Evolutionary conservation across 1,284 basidiomycete genomes (phyloP).

Genomic region (Volvariella surrecta): DNA sequence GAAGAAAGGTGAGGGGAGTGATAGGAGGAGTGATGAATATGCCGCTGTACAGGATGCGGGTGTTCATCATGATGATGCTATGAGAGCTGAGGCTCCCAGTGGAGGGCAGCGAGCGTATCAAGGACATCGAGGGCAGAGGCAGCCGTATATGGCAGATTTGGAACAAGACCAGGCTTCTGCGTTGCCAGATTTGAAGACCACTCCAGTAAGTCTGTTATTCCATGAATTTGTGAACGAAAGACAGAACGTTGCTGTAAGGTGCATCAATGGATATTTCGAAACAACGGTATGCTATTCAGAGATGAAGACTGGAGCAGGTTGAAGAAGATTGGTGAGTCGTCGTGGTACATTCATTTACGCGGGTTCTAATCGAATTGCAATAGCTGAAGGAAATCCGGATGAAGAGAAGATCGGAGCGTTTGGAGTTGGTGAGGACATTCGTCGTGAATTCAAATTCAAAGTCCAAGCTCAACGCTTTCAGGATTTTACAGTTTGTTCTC

Average conservation of each 20-base stretch:
- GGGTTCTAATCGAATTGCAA: constrained; percentile 6
- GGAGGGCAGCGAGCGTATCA: not conserved
- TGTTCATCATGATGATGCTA: not conserved
- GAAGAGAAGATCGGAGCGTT: constrained; percentile 85
- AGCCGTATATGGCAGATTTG: no score
- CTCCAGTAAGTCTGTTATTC: constrained; percentile 17
- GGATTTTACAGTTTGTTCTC: constrained; percentile 80
- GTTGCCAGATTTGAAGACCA: constrained; percentile 59
- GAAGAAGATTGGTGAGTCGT: constrained; percentile 71
- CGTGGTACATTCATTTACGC: not conserved
- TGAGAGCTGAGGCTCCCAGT: not conserved
- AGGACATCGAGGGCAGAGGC: no score
- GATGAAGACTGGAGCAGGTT: constrained; percentile 84
- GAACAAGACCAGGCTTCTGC: no score
- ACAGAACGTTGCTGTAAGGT: constrained; percentile 32
- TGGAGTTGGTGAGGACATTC: constrained; percentile 54
- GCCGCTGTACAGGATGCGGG: not conserved
- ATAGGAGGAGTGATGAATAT: constrained; percentile 1
- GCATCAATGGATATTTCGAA: constrained; percentile 75
- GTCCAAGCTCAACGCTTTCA: constrained; percentile 18
- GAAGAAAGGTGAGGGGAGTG: constrained; percentile 16
- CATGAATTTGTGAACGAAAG: not conserved
- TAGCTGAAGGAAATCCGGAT: constrained; percentile 80
- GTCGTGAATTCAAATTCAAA: not conserved
- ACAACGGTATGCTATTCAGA: constrained; percentile 78